A percentile compares a stretch with the other conserved stretches of the same genome.
Conservation (phyloP, 2,329 filamentous ascomycete species). For the Helotiales sp. region DNA sequence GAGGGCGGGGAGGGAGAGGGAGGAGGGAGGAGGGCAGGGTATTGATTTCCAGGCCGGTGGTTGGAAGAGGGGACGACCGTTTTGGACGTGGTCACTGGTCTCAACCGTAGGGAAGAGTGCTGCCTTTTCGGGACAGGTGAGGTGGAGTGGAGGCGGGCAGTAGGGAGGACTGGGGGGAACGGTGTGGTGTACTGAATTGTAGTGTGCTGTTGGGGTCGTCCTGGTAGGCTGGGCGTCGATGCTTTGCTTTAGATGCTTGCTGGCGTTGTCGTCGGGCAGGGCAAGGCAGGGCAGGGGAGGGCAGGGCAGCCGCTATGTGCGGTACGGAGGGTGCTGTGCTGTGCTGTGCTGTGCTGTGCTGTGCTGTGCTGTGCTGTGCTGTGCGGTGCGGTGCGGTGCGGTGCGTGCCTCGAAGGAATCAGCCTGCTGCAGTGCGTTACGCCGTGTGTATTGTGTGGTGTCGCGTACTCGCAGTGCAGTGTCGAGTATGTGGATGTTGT, state of each 20-base stretch:
- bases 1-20: neutral
- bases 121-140: constrained; percentile 11
- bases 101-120: constrained; percentile 17
- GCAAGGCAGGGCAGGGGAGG: neutral
- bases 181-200: too few relatives aligned
- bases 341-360: constrained; percentile 9
- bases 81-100: constrained; percentile 26
- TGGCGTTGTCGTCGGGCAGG: neutral
- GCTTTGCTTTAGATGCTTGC: neutral
- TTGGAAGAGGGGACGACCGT: constrained; percentile 34
- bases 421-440: neutral
- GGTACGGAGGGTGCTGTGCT: constrained; percentile 12
- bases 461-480: neutral
- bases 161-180: constrained; percentile 11
- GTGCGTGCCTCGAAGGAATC: constrained; percentile 2
- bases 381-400: too few relatives aligned
- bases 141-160: constrained; percentile 8
- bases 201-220: constrained; percentile 3
- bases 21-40: neutral
- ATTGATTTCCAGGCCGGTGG: constrained; percentile 27
- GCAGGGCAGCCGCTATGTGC: constrained; percentile 3
- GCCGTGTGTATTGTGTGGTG: neutral
- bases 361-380: constrained; percentile 1
- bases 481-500: neutral
- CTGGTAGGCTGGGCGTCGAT: neutral